Evolutionary conservation across 169 alveolate species (phyloP).

Genomic region (Babesia divergens): DNA sequence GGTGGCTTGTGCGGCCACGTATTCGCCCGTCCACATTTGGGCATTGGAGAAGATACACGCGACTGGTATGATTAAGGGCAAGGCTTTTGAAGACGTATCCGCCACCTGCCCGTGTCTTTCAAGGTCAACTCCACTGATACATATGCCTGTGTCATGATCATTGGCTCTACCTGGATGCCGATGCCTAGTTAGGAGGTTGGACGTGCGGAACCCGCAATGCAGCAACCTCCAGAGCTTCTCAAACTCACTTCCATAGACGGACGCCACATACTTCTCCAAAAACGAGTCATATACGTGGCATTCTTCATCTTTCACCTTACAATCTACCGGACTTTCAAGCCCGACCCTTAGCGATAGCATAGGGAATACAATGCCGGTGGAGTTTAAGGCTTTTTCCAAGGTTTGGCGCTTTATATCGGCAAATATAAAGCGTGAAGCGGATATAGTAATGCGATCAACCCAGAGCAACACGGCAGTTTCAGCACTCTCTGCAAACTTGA

Average conservation of each 20-base stretch:
- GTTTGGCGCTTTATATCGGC: neutral
- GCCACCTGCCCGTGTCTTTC: neutral
- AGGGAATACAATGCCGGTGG: conserved; percentile 36
- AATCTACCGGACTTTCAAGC: conserved; percentile 26
- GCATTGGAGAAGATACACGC: conserved; percentile 12
- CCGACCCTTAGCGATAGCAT: conserved; percentile 22
- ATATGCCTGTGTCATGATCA: too few species aligned
- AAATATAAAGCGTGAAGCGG: conserved; percentile 25
- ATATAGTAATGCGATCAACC: conserved; percentile 28
- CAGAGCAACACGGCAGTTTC: neutral
- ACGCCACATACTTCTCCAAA: conserved; percentile 23
- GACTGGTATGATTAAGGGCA: conserved; percentile 48
- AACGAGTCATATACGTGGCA: conserved; percentile 32
- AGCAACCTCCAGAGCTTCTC: conserved; percentile 53
- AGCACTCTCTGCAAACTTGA: conserved; percentile 29
- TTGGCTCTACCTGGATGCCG: neutral
- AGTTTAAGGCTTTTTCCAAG: conserved; percentile 29
- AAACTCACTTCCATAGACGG: conserved; percentile 34
- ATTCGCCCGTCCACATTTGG: conserved; percentile 27
- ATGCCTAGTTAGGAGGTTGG: conserved; percentile 4
- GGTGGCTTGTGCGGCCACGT: conserved; percentile 21
- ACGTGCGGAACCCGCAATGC: conserved; percentile 34
- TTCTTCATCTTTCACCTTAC: conserved; percentile 16
- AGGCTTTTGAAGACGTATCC: neutral
- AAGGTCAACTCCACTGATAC: neutral